Evolutionary conservation across 2,329 filamentous ascomycete genomes (phyloP), one percentile per base, ranked within the genome.

Genomic region (Stagonosporopsis chrysanthemi): DNA sequence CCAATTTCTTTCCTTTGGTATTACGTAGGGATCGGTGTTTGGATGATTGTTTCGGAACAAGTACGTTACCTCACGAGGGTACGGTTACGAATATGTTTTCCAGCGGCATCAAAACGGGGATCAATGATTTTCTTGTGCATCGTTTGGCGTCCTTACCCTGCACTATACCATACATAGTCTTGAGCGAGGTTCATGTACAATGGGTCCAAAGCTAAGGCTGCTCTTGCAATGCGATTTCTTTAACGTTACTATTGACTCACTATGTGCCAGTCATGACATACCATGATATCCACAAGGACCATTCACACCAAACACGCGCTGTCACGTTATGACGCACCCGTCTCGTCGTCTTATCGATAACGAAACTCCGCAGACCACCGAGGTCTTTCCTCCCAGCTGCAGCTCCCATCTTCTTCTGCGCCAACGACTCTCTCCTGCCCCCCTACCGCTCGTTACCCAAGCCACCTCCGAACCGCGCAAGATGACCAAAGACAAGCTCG

Each of bases 271-370:
- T 12, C 22, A 23, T n/a, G n/a, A 4, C 7, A 35, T 35, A 7
- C 7, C 15, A 28, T 12, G 3, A 4, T 9, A 17, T 29, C 23
- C 11, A 1, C 15, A 5, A 23, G 9, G 15, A 19, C 23, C 6
- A 44, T 36, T 6, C 24, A 19, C 24, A 23, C 23, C 17, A 11
- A 26, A 17, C 14, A 56, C 54, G 48, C 54, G 54, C 8, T 43
- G 48, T 52, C 48, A 52, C 48, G 49, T 57, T 52, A 52, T 48
- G 39, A 52, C 54, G 54, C 48, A 44, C 17, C 33, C 45, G 39
- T 43, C 15, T 33, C 5, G 41, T 11, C 52, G 83, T 83, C 8
- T 82, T 81, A 57, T 46, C 59, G 61, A 58, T 53, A 61, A 61
- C 28, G 55, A 52, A 45, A 52, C 48, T 56, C 54, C 54, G 48